Conservation (phyloP, 352 stramenopile genomes). For the Phytopythium litorale region DNA sequence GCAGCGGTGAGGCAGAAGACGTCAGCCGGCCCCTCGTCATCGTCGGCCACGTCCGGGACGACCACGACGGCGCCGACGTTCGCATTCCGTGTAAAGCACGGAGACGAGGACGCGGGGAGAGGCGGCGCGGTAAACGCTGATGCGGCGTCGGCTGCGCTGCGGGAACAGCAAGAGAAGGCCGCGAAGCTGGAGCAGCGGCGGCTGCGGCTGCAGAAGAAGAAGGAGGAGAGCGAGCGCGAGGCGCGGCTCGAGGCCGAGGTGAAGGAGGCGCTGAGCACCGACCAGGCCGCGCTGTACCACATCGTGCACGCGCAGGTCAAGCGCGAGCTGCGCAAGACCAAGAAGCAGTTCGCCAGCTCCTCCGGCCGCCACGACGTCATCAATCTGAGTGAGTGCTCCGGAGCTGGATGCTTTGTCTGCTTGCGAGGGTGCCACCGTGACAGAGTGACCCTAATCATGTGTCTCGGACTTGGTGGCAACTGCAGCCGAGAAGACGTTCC, state of each 20-base stretch:
- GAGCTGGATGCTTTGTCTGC: neutral
- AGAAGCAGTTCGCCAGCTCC: slow-evolving; percentile 62
- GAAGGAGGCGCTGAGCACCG: slow-evolving; percentile 31
- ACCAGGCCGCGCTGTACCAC: slow-evolving; percentile 59
- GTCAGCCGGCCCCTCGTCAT: neutral
- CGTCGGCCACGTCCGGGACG: slow-evolving; percentile 5
- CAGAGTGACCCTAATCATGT: neutral
- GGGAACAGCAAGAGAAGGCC: slow-evolving; percentile 46
- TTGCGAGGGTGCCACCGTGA: neutral
- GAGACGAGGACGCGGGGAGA: slow-evolving; percentile 18
- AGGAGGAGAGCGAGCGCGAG: slow-evolving; percentile 41
- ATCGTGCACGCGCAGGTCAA: slow-evolving; percentile 55
- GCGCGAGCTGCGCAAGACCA: slow-evolving; percentile 62
- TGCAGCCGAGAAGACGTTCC: slow-evolving; percentile 51
- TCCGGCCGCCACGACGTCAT: slow-evolving; percentile 56
- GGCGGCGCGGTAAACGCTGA: slow-evolving; percentile 31
- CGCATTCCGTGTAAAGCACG: slow-evolving; percentile 50
- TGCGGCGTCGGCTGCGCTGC: slow-evolving; percentile 38
- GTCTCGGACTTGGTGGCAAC: neutral
- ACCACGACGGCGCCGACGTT: slow-evolving; percentile 34
- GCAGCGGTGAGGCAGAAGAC: slow-evolving; percentile 9
- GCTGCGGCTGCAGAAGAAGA: slow-evolving; percentile 35
- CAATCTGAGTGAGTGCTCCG: slow-evolving; percentile 40
- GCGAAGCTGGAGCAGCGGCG: slow-evolving; percentile 39
- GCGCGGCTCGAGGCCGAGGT: slow-evolving; percentile 36